A percentile compares a stretch with the other conserved stretches of the same genome.
Conservation (phyloP, 176 grass and related monocot species). For the Avena atlantica region DNA sequence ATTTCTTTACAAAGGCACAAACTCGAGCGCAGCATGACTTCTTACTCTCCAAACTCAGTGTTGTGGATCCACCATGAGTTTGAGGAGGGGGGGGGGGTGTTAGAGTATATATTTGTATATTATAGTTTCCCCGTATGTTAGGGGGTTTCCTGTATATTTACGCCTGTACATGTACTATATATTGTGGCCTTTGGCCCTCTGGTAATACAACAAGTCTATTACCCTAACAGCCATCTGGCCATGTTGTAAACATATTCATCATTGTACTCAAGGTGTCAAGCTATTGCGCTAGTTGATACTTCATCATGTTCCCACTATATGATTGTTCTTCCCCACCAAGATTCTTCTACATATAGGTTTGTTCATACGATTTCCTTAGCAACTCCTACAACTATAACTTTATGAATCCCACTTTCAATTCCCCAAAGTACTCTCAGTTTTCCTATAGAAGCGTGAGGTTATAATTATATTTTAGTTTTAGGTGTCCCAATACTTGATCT, state of each 20-base stretch:
- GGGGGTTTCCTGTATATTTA: too few relatives aligned
- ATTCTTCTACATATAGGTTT: neutral
- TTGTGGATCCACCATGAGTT: too few relatives aligned
- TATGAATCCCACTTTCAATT: neutral
- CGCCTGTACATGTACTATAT: too few relatives aligned
- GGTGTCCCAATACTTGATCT: neutral
- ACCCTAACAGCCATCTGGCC: too few relatives aligned
- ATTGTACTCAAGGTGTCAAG: neutral
- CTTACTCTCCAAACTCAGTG: too few relatives aligned
- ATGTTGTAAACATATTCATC: neutral
- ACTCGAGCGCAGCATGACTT: too few relatives aligned
- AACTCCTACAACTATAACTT: neutral
- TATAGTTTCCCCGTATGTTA: too few relatives aligned
- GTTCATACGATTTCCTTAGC: neutral
- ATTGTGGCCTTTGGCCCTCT: too few relatives aligned
- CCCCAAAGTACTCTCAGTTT: neutral
- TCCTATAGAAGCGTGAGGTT: neutral
- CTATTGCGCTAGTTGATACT: neutral
- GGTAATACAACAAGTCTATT: too few relatives aligned
- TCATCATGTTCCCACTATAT: neutral
- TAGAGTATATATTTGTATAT: too few relatives aligned
- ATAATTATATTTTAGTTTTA: neutral
- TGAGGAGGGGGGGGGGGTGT: too few relatives aligned
- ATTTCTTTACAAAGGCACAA: too few relatives aligned
- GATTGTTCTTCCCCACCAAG: neutral